Percentiles rank a stretch among this genome's conserved stretches.
These are phyloP conservation scores for Alloteropsis semialata DNA, from an alignment of 176 grass and related monocot genomes.

Conservation along the genomic window DNA sequence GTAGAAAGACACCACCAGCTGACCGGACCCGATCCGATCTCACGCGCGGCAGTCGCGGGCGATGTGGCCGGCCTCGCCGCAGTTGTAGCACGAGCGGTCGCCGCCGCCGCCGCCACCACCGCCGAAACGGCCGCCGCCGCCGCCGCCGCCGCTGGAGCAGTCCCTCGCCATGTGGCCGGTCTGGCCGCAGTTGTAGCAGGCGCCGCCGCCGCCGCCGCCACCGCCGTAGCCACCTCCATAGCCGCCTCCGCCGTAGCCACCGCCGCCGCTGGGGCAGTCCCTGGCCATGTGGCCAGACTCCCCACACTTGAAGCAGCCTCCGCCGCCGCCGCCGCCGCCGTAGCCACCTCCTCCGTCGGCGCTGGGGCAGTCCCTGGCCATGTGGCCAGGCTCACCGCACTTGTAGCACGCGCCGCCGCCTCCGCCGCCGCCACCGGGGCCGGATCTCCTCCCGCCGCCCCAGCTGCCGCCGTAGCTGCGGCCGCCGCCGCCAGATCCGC, in stretches of 20 bases:
- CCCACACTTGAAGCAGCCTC: conserved; percentile 55
- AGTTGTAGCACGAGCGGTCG: conserved; percentile 80
- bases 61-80: conserved; percentile 77
- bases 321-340: neutral
- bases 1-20: neutral
- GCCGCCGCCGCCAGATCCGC: conserved; percentile 37
- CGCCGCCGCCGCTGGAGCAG: conserved; percentile 38
- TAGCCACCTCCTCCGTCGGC: neutral
- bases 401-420: conserved; percentile 32
- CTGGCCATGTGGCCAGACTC: conserved; percentile 51
- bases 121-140: conserved; percentile 32
- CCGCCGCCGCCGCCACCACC: conserved; percentile 42
- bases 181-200: conserved; percentile 89
- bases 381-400: conserved; percentile 52
- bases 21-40: conserved; percentile 3
- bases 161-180: conserved; percentile 67
- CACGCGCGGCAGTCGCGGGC: conserved; percentile 70
- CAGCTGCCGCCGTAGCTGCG: conserved; percentile 42
- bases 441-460: conserved; percentile 46
- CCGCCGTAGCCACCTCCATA: conserved; percentile 1
- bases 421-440: conserved; percentile 34
- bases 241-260: neutral
- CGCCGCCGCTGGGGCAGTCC: conserved; percentile 48
- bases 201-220: conserved; percentile 31
- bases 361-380: conserved; percentile 44